Conservation (phyloP, 2,329 filamentous ascomycete genomes). For the Camptophora hylomeconis region DNA sequence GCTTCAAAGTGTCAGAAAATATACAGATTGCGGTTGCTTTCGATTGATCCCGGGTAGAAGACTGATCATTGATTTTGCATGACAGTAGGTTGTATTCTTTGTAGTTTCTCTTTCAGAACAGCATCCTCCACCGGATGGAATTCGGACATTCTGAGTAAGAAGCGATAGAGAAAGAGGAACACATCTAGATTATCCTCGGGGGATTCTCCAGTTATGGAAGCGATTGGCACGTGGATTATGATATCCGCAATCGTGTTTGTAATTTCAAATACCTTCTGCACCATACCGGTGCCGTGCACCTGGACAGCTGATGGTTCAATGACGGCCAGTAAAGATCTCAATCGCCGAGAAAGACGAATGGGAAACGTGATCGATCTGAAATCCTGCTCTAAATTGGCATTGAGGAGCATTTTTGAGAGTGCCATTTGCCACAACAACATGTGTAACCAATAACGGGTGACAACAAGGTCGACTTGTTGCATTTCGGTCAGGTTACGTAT, state of each 20-base stretch:
- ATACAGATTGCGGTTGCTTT: too few species aligned
- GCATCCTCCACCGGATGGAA: constrained; percentile 34
- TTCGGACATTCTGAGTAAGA: constrained; percentile 37
- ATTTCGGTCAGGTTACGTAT: constrained; percentile 27
- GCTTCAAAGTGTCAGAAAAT: too few species aligned
- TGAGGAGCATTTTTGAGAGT: constrained; percentile 33
- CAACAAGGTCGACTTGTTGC: constrained; percentile 36
- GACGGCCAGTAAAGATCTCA: constrained; percentile 30
- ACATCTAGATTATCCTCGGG: constrained; percentile 38
- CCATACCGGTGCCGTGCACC: constrained; percentile 43
- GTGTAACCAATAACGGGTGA: constrained; percentile 37
- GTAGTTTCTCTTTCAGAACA: constrained; percentile 30
- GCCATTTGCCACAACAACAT: constrained; percentile 38
- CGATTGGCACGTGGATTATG: constrained; percentile 38
- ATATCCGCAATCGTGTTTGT: constrained; percentile 48
- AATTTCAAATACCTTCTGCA: constrained; percentile 48
- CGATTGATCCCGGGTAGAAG: too few species aligned
- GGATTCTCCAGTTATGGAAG: constrained; percentile 30
- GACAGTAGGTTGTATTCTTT: too few species aligned
- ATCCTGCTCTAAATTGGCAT: constrained; percentile 19
- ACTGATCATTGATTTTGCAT: too few species aligned
- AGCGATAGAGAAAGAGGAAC: constrained; percentile 39
- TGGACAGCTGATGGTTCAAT: constrained; percentile 36
- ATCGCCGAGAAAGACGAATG: constrained; percentile 29
- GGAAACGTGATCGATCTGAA: constrained; percentile 33